These are phyloP conservation scores for Cornus suecica DNA, from an alignment of 148 eudicot species.

Conservation along the genomic window DNA sequence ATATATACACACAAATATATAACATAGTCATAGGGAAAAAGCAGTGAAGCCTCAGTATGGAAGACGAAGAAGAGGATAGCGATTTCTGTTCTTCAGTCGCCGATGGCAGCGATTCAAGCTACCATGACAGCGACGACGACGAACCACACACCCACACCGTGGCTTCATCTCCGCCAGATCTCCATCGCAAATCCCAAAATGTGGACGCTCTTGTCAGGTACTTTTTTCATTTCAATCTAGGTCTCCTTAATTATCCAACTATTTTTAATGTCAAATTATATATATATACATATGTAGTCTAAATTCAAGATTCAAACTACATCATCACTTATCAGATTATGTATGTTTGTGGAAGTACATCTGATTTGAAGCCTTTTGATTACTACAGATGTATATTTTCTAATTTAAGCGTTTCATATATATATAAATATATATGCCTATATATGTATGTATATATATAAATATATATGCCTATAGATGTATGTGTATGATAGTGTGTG, in stretches of 20 bases:
- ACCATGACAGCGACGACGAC: conserved; percentile 11
- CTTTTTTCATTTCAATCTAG: conserved; percentile 6
- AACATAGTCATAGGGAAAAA: too few relatives aligned
- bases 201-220: conserved; percentile 65
- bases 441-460: too few relatives aligned
- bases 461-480: too few relatives aligned
- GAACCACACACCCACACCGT: conserved; percentile 2
- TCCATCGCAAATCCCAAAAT: conserved; percentile 41
- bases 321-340: neutral
- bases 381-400: too few relatives aligned
- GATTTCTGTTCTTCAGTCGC: conserved; percentile 7
- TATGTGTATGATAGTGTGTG: too few relatives aligned
- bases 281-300: neutral
- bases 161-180: conserved; percentile 4
- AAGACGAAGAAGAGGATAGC: conserved; percentile 1
- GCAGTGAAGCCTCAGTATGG: neutral
- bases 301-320: neutral
- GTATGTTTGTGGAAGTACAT: too few relatives aligned
- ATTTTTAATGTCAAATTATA: neutral
- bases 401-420: neutral
- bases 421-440: too few relatives aligned
- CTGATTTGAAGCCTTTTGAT: too few relatives aligned
- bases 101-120: neutral
- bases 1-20: too few relatives aligned
- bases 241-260: neutral